A percentile compares a stretch with the other conserved stretches of the same genome.
These are phyloP conservation scores for Blastobotrys illinoisensis DNA, from an alignment of 1,139 yeast species.

Conservation along the genomic window DNA sequence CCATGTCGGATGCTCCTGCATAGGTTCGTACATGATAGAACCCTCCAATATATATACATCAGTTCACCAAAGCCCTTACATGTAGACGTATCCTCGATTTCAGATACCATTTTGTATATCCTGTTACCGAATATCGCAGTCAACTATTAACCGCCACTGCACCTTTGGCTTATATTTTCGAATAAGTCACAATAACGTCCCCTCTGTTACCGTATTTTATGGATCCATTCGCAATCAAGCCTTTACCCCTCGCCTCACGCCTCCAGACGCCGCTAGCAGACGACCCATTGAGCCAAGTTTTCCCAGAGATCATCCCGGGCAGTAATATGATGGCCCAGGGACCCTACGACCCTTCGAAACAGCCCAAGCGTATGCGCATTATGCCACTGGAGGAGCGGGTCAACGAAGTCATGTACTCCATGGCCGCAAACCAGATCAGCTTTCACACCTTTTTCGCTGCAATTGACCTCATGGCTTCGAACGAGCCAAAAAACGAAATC, in stretches of 20 bases:
- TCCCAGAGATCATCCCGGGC: background rate
- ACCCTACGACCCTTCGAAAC: background rate
- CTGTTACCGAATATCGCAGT: no score
- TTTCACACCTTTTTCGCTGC: background rate
- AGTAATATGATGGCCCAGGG: background rate
- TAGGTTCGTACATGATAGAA: background rate
- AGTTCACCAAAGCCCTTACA: background rate
- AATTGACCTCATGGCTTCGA: background rate
- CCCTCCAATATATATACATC: background rate
- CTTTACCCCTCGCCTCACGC: background rate
- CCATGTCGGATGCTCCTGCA: background rate
- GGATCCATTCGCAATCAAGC: background rate
- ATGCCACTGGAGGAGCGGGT: background rate
- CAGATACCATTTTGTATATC: no score
- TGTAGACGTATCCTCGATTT: background rate
- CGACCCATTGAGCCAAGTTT: background rate
- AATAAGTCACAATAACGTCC: background rate
- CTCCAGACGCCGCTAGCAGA: background rate
- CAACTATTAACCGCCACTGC: no score
- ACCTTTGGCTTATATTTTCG: no score
- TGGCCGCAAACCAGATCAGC: background rate
- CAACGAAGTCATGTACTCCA: background rate
- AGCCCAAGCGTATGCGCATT: background rate
- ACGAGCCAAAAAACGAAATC: background rate
- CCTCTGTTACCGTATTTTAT: background rate